Conservation (phyloP, 2,329 filamentous ascomycete species). For the Cucurbitaria berberidis region DNA sequence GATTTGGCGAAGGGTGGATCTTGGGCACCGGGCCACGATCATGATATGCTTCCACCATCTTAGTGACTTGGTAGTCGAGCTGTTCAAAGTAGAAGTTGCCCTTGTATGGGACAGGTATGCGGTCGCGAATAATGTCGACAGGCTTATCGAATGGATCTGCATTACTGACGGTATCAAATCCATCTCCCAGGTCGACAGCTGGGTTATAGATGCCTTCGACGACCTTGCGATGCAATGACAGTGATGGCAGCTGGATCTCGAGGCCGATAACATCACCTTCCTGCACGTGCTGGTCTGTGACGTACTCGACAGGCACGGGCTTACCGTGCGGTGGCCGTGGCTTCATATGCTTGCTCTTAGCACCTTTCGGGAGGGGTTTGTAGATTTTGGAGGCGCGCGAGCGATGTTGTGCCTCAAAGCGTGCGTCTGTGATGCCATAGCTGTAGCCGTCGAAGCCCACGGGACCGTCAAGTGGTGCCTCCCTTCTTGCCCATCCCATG, state of each 20-base stretch:
- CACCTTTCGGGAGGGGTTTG: constrained; percentile 47
- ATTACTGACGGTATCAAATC: constrained; percentile 56
- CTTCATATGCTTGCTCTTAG: constrained; percentile 50
- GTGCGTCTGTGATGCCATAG: constrained; percentile 88
- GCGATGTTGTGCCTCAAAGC: constrained; percentile 90
- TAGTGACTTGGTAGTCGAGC: constrained; percentile 84
- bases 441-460: constrained; percentile 92
- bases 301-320: constrained; percentile 45
- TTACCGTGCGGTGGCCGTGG: constrained; percentile 43
- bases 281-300: constrained; percentile 76
- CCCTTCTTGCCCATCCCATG: constrained; percentile 82
- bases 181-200: constrained; percentile 71
- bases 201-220: constrained; percentile 88
- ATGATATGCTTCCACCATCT: constrained; percentile 76
- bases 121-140: constrained; percentile 88
- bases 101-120: constrained; percentile 93
- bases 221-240: constrained; percentile 85
- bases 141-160: constrained; percentile 57
- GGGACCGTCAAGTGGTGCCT: constrained; percentile 81
- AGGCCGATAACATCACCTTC: constrained; percentile 95
- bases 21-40: constrained; percentile 60
- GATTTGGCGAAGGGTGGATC: constrained; percentile 77
- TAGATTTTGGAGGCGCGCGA: constrained; percentile 90
- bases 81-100: constrained; percentile 93
- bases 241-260: constrained; percentile 87